Evolutionary conservation across 306 rosid species (phyloP).

Genomic region (Citrullus colocynthis): DNA sequence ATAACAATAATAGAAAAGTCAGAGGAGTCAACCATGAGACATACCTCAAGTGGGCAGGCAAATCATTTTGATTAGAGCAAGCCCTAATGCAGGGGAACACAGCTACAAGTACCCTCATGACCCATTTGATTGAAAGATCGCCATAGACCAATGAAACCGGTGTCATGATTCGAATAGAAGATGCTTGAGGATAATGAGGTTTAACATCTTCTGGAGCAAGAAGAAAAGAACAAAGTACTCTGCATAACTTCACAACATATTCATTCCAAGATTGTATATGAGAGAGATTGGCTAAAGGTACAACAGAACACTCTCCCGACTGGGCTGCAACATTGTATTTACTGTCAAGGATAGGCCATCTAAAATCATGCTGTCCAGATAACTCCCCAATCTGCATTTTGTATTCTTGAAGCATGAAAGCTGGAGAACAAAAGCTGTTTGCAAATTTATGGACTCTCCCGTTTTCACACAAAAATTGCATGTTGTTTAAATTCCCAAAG

Average conservation of each 20-base stretch:
- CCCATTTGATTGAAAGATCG: conserved; percentile 74
- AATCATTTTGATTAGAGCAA: conserved; percentile 64
- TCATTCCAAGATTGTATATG: conserved; percentile 55
- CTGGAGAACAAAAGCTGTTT: conserved; percentile 89
- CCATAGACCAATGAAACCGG: conserved; percentile 52
- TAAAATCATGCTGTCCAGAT: conserved; percentile 25
- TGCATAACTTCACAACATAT: conserved; percentile 55
- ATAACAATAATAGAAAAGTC: not conserved
- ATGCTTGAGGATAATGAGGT: conserved; percentile 33
- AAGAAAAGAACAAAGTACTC: conserved; percentile 80
- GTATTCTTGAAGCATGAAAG: conserved; percentile 75
- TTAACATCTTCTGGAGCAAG: conserved; percentile 45
- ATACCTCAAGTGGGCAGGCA: conserved; percentile 71
- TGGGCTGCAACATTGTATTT: conserved; percentile 23
- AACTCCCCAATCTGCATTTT: conserved; percentile 31
- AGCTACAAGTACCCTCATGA: conserved; percentile 58
- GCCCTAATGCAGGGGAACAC: conserved; percentile 85
- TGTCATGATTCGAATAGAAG: conserved; percentile 43
- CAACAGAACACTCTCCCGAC: conserved; percentile 23
- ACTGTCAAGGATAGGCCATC: conserved; percentile 21
- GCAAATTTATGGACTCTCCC: conserved; percentile 94
- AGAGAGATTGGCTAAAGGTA: conserved; percentile 28
- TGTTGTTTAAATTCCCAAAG: conserved; percentile 59
- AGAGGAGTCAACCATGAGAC: conserved; percentile 11
- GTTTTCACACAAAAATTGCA: conserved; percentile 87